These are phyloP conservation scores for Paramecium primaurelia DNA, from an alignment of 73 alveolate genomes.

Conservation along the genomic window DNA sequence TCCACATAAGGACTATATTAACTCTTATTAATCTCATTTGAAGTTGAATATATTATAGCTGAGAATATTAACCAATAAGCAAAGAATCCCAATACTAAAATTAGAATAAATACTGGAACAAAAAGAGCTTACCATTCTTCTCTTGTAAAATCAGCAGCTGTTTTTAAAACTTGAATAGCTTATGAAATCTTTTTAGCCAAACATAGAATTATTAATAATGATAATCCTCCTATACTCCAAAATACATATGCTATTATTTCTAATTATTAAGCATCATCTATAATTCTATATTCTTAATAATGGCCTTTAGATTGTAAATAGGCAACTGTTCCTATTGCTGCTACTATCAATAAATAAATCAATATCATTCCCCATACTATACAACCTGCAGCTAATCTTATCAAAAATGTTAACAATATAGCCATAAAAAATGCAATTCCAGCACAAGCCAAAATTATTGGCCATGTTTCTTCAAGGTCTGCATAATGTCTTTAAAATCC, in stretches of 20 bases:
- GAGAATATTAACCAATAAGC: conserved; percentile 85
- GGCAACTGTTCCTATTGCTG: conserved; percentile 19
- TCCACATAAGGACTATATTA: conserved; percentile 61
- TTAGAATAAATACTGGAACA: conserved; percentile 84
- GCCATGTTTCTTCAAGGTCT: conserved; percentile 34
- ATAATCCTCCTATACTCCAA: conserved; percentile 51
- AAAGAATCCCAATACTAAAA: conserved; percentile 69
- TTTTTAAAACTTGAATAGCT: conserved; percentile 80
- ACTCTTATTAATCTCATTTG: conserved; percentile 73
- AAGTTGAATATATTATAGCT: conserved; percentile 75
- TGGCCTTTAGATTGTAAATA: conserved; percentile 4
- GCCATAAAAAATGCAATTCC: neutral
- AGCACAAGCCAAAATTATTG: neutral
- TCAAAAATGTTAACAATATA: neutral
- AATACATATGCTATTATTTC: conserved; percentile 62
- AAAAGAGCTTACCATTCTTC: conserved; percentile 63
- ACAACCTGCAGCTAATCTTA: conserved; percentile 47
- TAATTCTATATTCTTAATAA: conserved; percentile 60
- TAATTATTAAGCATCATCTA: conserved; percentile 57
- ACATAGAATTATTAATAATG: conserved; percentile 68
- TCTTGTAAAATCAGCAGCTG: conserved; percentile 64
- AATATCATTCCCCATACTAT: conserved; percentile 50
- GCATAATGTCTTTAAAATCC: neutral
- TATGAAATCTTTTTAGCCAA: conserved; percentile 71
- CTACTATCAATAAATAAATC: neutral